phyloP scores from a whole-genome alignment of 495 filamentous ascomycete species.

The Talaromyces stipitatus region DNA sequence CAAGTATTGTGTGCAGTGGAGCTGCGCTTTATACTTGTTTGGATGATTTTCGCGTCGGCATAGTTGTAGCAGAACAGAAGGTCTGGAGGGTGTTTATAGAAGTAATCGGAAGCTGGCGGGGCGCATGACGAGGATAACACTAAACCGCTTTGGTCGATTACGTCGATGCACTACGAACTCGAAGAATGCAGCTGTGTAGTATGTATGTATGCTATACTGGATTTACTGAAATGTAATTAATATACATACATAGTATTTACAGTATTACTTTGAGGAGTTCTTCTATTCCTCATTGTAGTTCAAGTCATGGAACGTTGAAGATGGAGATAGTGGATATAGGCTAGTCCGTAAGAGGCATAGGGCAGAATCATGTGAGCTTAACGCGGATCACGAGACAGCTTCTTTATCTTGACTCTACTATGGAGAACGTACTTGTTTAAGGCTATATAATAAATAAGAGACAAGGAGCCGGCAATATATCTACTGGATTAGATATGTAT shows the following conservation, averaged over 20 bases:
- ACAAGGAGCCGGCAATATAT: too few relatives aligned
- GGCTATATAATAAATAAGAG: too few relatives aligned
- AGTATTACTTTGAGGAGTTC: too few relatives aligned
- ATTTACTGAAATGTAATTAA: too few relatives aligned
- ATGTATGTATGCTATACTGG: too few relatives aligned
- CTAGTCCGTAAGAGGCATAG: neutral
- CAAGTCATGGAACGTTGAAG: too few relatives aligned
- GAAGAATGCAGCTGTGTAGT: too few relatives aligned
- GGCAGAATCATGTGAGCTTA: neutral
- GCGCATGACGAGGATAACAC: slow-evolving; percentile 1
- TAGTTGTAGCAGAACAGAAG: neutral
- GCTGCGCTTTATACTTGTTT: neutral
- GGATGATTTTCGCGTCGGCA: neutral
- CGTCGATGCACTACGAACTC: neutral
- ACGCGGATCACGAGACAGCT: neutral
- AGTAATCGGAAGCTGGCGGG: neutral
- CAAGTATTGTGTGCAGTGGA: neutral
- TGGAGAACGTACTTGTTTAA: neutral
- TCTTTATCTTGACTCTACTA: neutral
- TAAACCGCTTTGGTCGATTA: neutral
- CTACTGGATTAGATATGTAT: too few relatives aligned
- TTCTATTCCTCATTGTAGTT: too few relatives aligned
- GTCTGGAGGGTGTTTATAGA: neutral
- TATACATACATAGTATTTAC: too few relatives aligned
- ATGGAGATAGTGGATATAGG: neutral